Evolutionary conservation across 2,329 filamentous ascomycete species (phyloP), one percentile per base, ranked within the genome.

Genomic region (Thelonectria olida): DNA sequence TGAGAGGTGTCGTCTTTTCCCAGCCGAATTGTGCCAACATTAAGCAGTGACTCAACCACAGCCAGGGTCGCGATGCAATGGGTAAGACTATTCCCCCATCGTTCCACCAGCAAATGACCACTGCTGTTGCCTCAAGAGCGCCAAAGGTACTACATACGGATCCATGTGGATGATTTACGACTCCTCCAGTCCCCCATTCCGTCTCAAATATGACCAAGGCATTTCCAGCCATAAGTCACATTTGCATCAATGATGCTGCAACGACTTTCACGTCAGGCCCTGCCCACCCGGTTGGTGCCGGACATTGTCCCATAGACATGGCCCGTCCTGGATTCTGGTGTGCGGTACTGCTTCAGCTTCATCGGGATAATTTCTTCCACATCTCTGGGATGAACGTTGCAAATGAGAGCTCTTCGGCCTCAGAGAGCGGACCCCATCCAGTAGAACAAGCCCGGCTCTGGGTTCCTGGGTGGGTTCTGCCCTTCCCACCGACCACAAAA

Each of bases 101-200:
- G 67, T 66, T 59, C 61, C 66, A 68, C 61, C 53, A 63, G 54
- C 45, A 52, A 34, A 36, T 34, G 54, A 49, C 60, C 65, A 61
- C 44, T 44, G 60, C 44, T 55, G 57, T 41, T 52, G 57, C 60
- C 59, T 51, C 58, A 60, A 48, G 50, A 63, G 67, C 61, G 61
- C 61, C 17, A 66, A 60, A 67, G 52, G 63, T 72, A 73, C 74
- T 77, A 77, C 67, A 75, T 77, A 77, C 68, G 70, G 64, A 75
- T 75, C 74, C 74, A 67, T 67, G 59, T 65, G 74, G 74, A 77
- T 75, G 45, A 72, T 75, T 77, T 78, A 76, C 73, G 74, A 74
- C 63, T 62, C 53, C 45, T 28, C 50, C 59, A 47, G 38, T 53
- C 53, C 54, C 55, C 59, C 66, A 60, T 63, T 53, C 49, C 41